Evolutionary conservation across 257 asterid genomes (phyloP), one percentile per base, ranked within the genome.

Genomic region (Solanum chiquidenum): DNA sequence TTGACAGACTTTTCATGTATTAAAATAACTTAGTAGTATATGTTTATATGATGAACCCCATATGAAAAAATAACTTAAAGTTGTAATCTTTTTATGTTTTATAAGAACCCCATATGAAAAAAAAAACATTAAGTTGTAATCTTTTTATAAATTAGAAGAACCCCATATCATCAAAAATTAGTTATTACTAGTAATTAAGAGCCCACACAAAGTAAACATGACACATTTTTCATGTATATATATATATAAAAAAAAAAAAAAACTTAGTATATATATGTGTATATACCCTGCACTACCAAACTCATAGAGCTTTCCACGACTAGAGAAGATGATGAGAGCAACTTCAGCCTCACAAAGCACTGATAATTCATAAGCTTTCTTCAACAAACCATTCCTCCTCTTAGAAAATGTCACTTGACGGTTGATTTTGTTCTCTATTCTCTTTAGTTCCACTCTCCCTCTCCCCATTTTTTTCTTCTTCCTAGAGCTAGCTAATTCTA

Each of bases 271-370:
- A 37, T 12, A 77, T 42, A 74, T 5, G 34, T 71, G 62, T 31
- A 9, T 58, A 52, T 86, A 94, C 98, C 98, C 94, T 86, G 93
- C 85, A 87, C 95, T 95, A 68, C 95, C 98, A 89, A 96, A 96
- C 88, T 96, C 98, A 80, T 92, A 96, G 91, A 96, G 98, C 88
- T 96, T 96, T 7, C 99, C 98, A 3, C 98, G 93, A 90, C 94
- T 93, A 68, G 99, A 96, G 95, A 96, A 96, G 91, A 96, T 95
- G 93, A 96, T 95, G 64, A 96, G 98, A n/a, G 97, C 99, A 23
- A 96, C 95, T 88, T 95, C 99, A 82, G 99, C 99, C 90, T 96
- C 99, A 91, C 99, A 96, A 10, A 96, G 98, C 23, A 96, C 98
- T 75, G 99, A 96, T 12, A 96, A 94, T 46, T 96, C 99, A 90